Percentiles rank a stretch among this genome's conserved stretches.
Evolutionary conservation across 805 yeast genomes (phyloP).

Genomic region (Suhomyces prunicola): DNA sequence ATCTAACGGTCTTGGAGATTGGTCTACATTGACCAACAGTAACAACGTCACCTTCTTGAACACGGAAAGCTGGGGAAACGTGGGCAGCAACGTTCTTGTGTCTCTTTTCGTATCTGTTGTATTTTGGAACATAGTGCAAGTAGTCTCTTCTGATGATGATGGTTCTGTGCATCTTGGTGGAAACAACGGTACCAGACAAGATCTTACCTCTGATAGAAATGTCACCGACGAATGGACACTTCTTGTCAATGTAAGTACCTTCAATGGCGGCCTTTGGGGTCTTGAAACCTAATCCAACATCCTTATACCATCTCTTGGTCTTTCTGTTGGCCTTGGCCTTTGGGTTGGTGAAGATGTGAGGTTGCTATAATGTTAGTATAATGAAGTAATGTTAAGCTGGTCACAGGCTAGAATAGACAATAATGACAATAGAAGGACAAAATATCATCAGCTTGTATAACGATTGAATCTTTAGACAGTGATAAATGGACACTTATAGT

Average conservation of each 20-base stretch:
- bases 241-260: constrained; percentile 99
- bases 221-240: constrained; percentile 98
- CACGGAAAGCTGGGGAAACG: constrained; percentile 99
- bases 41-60: constrained; percentile 96
- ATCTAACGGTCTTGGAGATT: constrained; percentile 98
- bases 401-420: neutral
- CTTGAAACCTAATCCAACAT: constrained; percentile 99
- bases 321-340: constrained; percentile 97
- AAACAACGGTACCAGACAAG: constrained; percentile 98
- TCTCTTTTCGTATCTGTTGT: constrained; percentile 99
- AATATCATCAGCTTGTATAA: neutral
- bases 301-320: constrained; percentile 99
- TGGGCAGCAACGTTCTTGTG: constrained; percentile 99
- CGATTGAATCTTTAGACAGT: neutral
- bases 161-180: constrained; percentile 99
- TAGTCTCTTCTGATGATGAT: constrained; percentile 99
- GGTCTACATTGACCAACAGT: constrained; percentile 99
- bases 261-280: constrained; percentile 98
- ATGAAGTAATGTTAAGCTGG: neutral
- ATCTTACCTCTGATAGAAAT: constrained; percentile 99
- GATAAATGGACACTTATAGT: neutral
- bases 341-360: constrained; percentile 99
- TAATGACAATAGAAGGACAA: neutral
- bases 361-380: constrained; percentile 74
- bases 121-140: constrained; percentile 99